Conservation (phyloP, 2,329 filamentous ascomycete genomes). For the Magnaporthiopsis rhizophila region DNA sequence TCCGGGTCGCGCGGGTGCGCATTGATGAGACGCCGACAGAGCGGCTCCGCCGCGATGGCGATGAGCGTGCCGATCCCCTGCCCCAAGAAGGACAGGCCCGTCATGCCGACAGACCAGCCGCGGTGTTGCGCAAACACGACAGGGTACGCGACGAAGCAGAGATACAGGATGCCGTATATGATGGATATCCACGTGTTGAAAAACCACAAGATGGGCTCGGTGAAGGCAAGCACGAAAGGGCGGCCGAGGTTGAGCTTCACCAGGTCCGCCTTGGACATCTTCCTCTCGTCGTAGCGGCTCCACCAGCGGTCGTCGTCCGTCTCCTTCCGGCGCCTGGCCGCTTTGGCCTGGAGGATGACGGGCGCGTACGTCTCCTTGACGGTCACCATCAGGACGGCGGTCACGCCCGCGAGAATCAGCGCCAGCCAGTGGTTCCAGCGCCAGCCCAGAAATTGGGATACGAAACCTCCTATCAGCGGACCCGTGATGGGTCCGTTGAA, state of each 20-base stretch:
- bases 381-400: constrained; percentile 48
- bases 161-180: constrained; percentile 77
- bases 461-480: constrained; percentile 73
- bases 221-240: constrained; percentile 68
- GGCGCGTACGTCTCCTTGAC: constrained; percentile 73
- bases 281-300: constrained; percentile 69
- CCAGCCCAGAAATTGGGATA: constrained; percentile 73
- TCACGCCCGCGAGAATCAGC: constrained; percentile 60
- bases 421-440: constrained; percentile 80
- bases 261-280: constrained; percentile 53
- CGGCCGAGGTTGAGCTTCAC: constrained; percentile 69
- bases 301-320: constrained; percentile 66
- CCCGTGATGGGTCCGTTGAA: constrained; percentile 65
- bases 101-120: constrained; percentile 51
- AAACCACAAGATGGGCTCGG: constrained; percentile 73
- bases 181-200: constrained; percentile 69
- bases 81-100: constrained; percentile 60
- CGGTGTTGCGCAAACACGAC: constrained; percentile 61
- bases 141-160: constrained; percentile 87
- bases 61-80: constrained; percentile 56
- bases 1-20: constrained; percentile 63
- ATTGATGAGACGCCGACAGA: constrained; percentile 72
- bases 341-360: constrained; percentile 58
- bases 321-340: constrained; percentile 54
- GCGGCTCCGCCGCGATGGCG: constrained; percentile 56